A percentile compares a stretch with the other conserved stretches of the same genome.
Evolutionary conservation across 108 stramenopile species (phyloP).

Genomic region (Skeletonema menzelii): DNA sequence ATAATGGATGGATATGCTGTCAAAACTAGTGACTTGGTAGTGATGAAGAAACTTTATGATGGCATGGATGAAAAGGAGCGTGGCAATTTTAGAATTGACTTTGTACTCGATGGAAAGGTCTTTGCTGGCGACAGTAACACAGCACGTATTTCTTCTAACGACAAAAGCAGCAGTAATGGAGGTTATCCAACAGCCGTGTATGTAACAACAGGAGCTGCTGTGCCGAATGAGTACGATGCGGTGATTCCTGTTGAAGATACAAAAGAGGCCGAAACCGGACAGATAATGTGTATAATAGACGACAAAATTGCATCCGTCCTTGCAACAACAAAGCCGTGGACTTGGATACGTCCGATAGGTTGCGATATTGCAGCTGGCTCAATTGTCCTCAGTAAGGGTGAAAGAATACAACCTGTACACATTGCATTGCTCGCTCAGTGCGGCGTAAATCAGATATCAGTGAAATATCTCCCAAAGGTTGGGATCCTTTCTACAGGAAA

Average conservation of each 20-base stretch:
- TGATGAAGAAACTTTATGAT: constrained; percentile 22
- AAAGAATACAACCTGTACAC: constrained; percentile 61
- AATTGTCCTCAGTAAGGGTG: constrained; percentile 55
- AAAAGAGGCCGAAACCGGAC: constrained; percentile 4
- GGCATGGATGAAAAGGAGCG: constrained; percentile 2
- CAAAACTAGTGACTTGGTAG: constrained; percentile 27
- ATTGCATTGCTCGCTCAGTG: constrained; percentile 69
- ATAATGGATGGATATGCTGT: constrained; percentile 91
- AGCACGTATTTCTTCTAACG: neutral
- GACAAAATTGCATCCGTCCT: constrained; percentile 33
- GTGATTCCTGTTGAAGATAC: constrained; percentile 85
- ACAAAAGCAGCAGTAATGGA: neutral
- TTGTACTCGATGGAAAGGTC: constrained; percentile 60
- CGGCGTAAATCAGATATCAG: constrained; percentile 40
- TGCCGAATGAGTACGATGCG: constrained; percentile 69
- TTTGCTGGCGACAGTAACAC: constrained; percentile 59
- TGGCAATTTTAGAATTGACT: constrained; percentile 17
- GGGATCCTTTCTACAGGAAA: constrained; percentile 92
- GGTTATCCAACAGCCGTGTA: constrained; percentile 59
- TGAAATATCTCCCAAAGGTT: constrained; percentile 44
- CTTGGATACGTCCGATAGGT: constrained; percentile 80
- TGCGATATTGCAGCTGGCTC: constrained; percentile 68
- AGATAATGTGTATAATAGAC: constrained; percentile 25
- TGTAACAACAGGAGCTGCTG: constrained; percentile 82
- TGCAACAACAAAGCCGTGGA: constrained; percentile 28